These are phyloP conservation scores for Pythium phragmiticola DNA, from an alignment of 352 stramenopile species.

Conservation along the genomic window DNA sequence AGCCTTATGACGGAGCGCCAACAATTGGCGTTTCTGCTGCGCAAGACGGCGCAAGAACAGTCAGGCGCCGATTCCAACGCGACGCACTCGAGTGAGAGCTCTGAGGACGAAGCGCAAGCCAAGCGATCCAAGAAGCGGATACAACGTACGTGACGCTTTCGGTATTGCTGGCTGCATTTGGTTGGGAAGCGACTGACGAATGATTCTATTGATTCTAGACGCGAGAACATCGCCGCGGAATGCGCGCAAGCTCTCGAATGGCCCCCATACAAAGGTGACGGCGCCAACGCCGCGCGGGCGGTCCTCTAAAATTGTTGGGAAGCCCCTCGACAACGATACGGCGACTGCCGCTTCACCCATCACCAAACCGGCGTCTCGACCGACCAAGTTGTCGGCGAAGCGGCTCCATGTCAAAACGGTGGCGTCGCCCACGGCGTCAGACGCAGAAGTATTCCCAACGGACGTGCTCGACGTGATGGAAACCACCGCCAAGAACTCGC, in stretches of 20 bases:
- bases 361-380: slow-evolving; percentile 10
- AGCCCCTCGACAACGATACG: not conserved
- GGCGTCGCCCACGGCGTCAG: slow-evolving; percentile 11
- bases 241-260: slow-evolving; percentile 10
- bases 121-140: slow-evolving; percentile 29
- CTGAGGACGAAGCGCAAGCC: slow-evolving; percentile 30
- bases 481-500: not conserved
- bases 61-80: slow-evolving; percentile 31
- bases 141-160: slow-evolving; percentile 22
- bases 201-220: slow-evolving; percentile 7
- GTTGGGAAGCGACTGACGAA: not conserved
- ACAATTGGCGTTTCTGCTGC: slow-evolving; percentile 74
- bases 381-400: slow-evolving; percentile 5
- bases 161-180: not conserved
- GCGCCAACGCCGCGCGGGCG: slow-evolving; percentile 5
- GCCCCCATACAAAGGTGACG: not conserved
- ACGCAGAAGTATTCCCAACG: not conserved
- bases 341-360: not conserved
- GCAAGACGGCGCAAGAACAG: slow-evolving; percentile 60
- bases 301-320: slow-evolving; percentile 1
- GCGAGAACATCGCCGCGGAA: slow-evolving; percentile 23
- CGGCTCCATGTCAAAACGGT: slow-evolving; percentile 22
- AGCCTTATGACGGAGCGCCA: slow-evolving; percentile 82
- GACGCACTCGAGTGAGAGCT: slow-evolving; percentile 30
- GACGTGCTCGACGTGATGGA: not conserved